Evolutionary conservation across 495 filamentous ascomycete species (phyloP).

Genomic region (Hypomontagnella submonticulosa): DNA sequence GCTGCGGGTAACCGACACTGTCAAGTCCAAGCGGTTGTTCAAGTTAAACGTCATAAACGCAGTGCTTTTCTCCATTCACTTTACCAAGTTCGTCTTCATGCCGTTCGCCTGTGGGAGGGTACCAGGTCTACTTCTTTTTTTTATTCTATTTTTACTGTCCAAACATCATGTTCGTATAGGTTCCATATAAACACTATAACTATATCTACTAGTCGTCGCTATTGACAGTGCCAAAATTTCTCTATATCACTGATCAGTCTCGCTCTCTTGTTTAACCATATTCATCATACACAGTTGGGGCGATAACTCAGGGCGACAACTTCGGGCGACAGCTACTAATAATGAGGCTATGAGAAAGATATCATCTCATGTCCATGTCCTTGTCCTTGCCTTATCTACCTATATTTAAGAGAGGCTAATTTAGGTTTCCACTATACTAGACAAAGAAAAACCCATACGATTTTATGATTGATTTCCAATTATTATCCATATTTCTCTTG

Average conservation of each 20-base stretch:
- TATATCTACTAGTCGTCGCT: slow-evolving; percentile 2
- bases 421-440: slow-evolving; percentile 33
- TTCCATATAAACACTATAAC: slow-evolving; percentile 9
- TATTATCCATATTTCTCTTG: not conserved
- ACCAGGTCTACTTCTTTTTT: slow-evolving; percentile 21
- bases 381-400: not conserved
- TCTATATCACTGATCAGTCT: slow-evolving; percentile 22
- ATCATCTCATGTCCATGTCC: not conserved
- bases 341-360: not conserved
- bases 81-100: slow-evolving; percentile 28
- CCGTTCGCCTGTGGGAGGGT: slow-evolving; percentile 19
- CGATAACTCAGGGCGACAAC: too few relatives aligned
- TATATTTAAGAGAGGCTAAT: slow-evolving; percentile 32
- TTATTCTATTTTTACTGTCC: slow-evolving; percentile 11
- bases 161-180: slow-evolving; percentile 22
- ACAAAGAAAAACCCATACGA: slow-evolving; percentile 24
- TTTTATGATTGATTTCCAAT: not conserved
- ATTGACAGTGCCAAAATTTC: slow-evolving; percentile 11
- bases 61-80: slow-evolving; percentile 18
- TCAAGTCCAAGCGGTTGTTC: slow-evolving; percentile 32
- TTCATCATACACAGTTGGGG: too few relatives aligned
- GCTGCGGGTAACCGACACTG: slow-evolving; percentile 31
- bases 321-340: too few relatives aligned
- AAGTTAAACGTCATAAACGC: slow-evolving; percentile 39
- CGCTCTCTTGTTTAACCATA: slow-evolving; percentile 28